Evolutionary conservation across 495 filamentous ascomycete genomes (phyloP), one percentile per base, ranked within the genome.

Genomic region (Glonium stellatum): DNA sequence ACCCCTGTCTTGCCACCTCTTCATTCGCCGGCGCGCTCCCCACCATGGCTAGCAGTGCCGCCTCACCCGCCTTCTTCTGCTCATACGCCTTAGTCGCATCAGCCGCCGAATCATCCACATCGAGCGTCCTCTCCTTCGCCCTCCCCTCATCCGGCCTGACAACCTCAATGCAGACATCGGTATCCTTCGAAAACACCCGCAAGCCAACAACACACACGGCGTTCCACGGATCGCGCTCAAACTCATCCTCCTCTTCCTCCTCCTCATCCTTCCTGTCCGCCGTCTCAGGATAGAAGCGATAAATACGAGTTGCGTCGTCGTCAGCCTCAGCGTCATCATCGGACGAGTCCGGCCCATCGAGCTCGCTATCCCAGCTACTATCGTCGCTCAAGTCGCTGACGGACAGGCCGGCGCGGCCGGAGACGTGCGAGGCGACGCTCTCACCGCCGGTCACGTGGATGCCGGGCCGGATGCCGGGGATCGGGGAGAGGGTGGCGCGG

Each of bases 181-280:
- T 72, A 59, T 84, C 82, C 66, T 83, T 79, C 23, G 75, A 84
- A 70, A 89, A 93, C 1, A 96, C 82, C 34, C 86, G 77, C 48
- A 96, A 67, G 0, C 90, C 89, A 0, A 93, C 81, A 1, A 92
- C 87, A 46, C 83, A 89, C 0, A 92, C 83, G 0, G 90, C 89
- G 70, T 95, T 93, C 90, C 90, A 96, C 0, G 88, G 87, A 51
- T 92, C 72, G 13, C 66, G 58, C 19, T 60, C 69, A 42, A 75
- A 71, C 36, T 69, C 62, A 21, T 62, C 66, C 54, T 70, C 62
- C 22, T 66, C 66, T 5, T 63, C 68, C 11, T 62, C 63, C 11
- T 63, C 41, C 11, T 54, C 57, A 4, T 55, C 51, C 9, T 9
- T 41, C 12, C 34, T 34, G 12, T 39, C 25, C 3, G 4, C 35